Conservation (phyloP, 805 yeast species). For the Saccharomycopsis oosterbeekiorum region DNA sequence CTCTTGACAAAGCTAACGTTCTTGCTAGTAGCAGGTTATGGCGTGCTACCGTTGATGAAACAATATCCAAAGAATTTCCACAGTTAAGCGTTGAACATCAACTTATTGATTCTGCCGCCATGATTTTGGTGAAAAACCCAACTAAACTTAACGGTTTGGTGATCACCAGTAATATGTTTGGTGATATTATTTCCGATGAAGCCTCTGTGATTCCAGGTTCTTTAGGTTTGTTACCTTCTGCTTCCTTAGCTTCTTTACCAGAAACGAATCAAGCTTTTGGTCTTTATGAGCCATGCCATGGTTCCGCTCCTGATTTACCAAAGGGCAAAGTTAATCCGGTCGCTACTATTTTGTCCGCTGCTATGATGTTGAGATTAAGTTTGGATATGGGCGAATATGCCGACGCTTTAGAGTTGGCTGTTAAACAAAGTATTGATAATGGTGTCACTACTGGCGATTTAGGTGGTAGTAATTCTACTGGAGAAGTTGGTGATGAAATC, state of each 20-base stretch:
- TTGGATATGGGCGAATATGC: constrained; percentile 79
- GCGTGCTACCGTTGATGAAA: constrained; percentile 83
- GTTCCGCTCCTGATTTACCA: constrained; percentile 93
- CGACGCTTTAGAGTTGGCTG: constrained; percentile 81
- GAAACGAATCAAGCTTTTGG: constrained; percentile 93
- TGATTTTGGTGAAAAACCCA: constrained; percentile 91
- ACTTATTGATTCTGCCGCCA: constrained; percentile 96
- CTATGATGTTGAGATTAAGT: constrained; percentile 93
- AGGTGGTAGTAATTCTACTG: constrained; percentile 73
- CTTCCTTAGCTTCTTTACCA: constrained; percentile 94
- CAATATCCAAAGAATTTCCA: constrained; percentile 84
- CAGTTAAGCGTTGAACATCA: constrained; percentile 82
- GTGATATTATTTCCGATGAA: constrained; percentile 96
- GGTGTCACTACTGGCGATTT: constrained; percentile 90
- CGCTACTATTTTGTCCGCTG: constrained; percentile 91
- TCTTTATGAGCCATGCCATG: constrained; percentile 96
- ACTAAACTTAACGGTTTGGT: constrained; percentile 86
- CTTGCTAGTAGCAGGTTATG: constrained; percentile 93
- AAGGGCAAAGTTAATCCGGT: constrained; percentile 86
- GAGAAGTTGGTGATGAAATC: constrained; percentile 91
- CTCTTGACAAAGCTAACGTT: constrained; percentile 95
- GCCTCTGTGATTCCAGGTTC: constrained; percentile 98
- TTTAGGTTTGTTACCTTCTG: constrained; percentile 88
- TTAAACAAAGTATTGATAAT: constrained; percentile 64
- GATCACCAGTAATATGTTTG: constrained; percentile 93